These are phyloP conservation scores for Pythium phragmitis DNA, from an alignment of 352 stramenopile species.

Conservation along the genomic window DNA sequence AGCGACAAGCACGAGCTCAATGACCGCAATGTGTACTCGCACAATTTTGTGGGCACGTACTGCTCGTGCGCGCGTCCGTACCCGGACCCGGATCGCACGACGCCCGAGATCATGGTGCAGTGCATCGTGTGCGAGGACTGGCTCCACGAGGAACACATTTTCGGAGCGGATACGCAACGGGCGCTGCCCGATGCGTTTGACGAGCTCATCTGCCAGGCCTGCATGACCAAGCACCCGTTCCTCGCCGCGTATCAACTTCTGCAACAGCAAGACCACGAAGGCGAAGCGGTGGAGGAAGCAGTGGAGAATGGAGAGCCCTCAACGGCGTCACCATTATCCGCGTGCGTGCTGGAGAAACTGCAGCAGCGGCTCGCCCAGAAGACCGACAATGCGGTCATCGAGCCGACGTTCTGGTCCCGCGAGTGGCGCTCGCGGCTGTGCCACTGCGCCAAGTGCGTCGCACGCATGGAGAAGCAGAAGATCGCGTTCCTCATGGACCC, in stretches of 20 bases:
- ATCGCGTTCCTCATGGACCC: constrained; percentile 64
- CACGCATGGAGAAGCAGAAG: constrained; percentile 43
- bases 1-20: constrained; percentile 52
- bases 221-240: constrained; percentile 65
- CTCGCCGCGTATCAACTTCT: constrained; percentile 54
- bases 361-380: background rate
- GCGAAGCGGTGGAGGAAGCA: background rate
- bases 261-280: constrained; percentile 21
- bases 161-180: constrained; percentile 8
- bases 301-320: background rate
- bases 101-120: constrained; percentile 68
- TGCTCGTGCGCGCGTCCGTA: constrained; percentile 76
- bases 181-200: constrained; percentile 45
- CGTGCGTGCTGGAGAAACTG: constrained; percentile 30
- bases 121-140: constrained; percentile 80
- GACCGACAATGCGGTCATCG: background rate
- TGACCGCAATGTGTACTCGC: constrained; percentile 62
- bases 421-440: constrained; percentile 65
- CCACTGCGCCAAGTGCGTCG: constrained; percentile 50
- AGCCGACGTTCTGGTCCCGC: constrained; percentile 63
- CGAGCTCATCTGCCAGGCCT: constrained; percentile 64
- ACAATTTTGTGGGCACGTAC: constrained; percentile 70
- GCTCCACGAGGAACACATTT: constrained; percentile 74
- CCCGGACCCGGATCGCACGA: constrained; percentile 69
- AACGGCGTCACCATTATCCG: background rate